phyloP scores from a whole-genome alignment of 345 rosid genomes.

The Euclidium syriacum region DNA sequence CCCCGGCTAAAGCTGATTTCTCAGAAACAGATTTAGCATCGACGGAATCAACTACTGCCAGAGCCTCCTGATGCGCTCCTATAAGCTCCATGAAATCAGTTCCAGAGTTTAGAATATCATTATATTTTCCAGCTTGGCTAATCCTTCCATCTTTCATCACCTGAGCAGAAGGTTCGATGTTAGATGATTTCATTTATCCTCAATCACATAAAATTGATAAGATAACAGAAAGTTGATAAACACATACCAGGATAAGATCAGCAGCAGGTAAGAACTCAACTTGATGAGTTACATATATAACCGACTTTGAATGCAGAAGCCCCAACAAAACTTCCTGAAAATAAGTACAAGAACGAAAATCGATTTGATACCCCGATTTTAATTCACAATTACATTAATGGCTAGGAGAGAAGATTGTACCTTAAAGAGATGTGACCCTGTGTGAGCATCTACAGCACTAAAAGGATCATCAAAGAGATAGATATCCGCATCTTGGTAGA shows the following conservation, averaged over 20 bases:
- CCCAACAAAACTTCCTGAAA: constrained; percentile 62
- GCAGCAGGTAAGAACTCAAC: constrained; percentile 78
- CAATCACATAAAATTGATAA: background rate
- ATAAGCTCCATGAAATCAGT: constrained; percentile 76
- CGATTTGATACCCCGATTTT: background rate
- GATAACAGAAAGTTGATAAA: background rate
- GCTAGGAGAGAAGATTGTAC: constrained; percentile 27
- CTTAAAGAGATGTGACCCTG: constrained; percentile 80
- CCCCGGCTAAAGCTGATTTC: constrained; percentile 7
- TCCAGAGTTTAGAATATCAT: constrained; percentile 57
- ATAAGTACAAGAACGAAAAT: background rate
- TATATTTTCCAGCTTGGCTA: constrained; percentile 65
- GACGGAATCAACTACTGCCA: constrained; percentile 46
- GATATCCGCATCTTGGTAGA: constrained; percentile 82
- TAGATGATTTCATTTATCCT: background rate
- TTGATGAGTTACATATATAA: constrained; percentile 81
- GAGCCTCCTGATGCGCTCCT: constrained; percentile 62
- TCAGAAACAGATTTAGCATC: constrained; percentile 33
- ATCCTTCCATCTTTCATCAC: constrained; percentile 83
- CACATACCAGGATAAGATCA: constrained; percentile 66
- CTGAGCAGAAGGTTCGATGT: constrained; percentile 25
- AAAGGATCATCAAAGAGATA: constrained; percentile 90
- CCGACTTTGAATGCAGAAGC: constrained; percentile 46
- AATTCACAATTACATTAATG: background rate
- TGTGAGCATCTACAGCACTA: constrained; percentile 89